Base-by-base conservation (phyloP, 495 filamentous ascomycete genomes). In the Amniculicola lignicola region DNA sequence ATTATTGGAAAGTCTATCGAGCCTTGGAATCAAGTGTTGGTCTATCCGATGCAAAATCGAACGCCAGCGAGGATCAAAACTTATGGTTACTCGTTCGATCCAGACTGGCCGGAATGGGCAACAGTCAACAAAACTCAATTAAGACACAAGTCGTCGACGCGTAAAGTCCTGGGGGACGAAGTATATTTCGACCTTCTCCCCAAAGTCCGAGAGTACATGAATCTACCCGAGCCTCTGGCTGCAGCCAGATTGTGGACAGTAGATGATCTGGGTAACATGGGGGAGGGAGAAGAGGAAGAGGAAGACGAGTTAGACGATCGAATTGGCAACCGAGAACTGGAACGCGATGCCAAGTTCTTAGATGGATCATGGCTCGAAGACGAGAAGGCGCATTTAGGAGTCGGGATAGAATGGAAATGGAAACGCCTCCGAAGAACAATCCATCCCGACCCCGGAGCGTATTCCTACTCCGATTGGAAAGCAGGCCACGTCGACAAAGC, bases 1-100 rank as follows among this genome's bases (percentile, higher is more conserved):
- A 59, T 83, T 25, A 69, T 84, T 15, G 42, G 69, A 0, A 65
- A 60, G 18, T 67, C 74, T 1, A 67, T 88, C 2, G 80, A 79
- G 0, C 59, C 78, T 2, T 86, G 82, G 81, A 68, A 85, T 18
- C 53, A 65, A 58, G 31, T 39, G 15, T 7, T 55, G 16, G 38
- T 42, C 4, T 50, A 50, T 19, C 46, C 36, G 12, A 16, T 37
- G 3, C 14, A 38, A 23, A 1, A 4, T 12, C 22, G 29, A 12
- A 53, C 62, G 21, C 38, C 49, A 4, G 14, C 43, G 35, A n/a
- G 28, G 35, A 24, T 24, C 21, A 35, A 49, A 10, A 51, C 3
- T 6, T 12, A 41, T 9, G 42, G 11, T 2, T 6, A 39, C 31
- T 5, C 4, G 6, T 18, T 71, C 0, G 75, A 76, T 29, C 72